Evolutionary conservation across 768 basidiomycete species (phyloP).

Genomic region (Phylloporus arenicola): DNA sequence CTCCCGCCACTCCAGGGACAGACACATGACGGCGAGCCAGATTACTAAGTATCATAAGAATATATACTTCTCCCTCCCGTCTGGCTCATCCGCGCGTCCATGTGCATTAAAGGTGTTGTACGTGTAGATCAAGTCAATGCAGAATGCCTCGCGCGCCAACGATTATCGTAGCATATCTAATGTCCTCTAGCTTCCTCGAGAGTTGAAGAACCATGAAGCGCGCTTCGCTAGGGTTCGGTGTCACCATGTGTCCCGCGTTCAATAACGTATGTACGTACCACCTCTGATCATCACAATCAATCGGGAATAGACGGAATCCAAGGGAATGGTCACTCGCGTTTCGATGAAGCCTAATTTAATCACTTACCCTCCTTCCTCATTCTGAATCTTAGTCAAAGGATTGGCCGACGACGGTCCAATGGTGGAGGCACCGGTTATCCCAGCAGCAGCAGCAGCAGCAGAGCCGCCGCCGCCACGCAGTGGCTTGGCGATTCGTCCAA

Average conservation of each 20-base stretch:
- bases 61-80: conserved; percentile 10
- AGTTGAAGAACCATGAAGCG: conserved; percentile 91
- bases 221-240: conserved; percentile 64
- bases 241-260: conserved; percentile 17
- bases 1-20: conserved; percentile 26
- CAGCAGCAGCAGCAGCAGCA: conserved; percentile 30
- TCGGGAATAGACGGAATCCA: conserved; percentile 10
- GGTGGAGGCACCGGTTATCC: conserved; percentile 35
- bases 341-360: conserved; percentile 12
- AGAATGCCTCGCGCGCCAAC: conserved; percentile 9
- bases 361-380: conserved; percentile 69
- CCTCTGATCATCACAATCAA: conserved; percentile 26
- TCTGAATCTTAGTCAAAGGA: conserved; percentile 69
- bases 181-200: conserved; percentile 47
- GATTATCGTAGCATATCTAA: conserved; percentile 8
- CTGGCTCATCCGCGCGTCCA: neutral
- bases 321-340: conserved; percentile 16
- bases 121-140: conserved; percentile 26
- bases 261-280: conserved; percentile 25
- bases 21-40: conserved; percentile 10
- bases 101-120: conserved; percentile 23
- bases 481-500: conserved; percentile 96
- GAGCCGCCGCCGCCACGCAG: conserved; percentile 88
- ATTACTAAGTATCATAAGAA: conserved; percentile 24
- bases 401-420: conserved; percentile 49